phyloP scores from a whole-genome alignment of 2,329 filamentous ascomycete species.

The Botryosphaeria agaves region DNA sequence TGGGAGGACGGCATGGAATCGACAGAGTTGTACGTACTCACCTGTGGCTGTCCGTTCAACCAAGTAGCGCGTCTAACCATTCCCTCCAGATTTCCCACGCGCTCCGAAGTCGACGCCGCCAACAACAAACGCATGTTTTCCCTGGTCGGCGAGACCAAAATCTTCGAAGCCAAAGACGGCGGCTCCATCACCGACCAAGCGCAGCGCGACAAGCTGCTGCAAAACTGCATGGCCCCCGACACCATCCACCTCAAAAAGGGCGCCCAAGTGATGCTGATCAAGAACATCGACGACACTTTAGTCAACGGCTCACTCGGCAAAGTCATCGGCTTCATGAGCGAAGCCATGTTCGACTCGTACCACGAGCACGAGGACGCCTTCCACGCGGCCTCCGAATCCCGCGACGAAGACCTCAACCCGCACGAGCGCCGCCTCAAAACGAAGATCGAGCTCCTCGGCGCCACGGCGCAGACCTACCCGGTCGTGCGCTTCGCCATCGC shows the following conservation, averaged over 20 bases:
- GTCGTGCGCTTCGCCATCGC: constrained; percentile 68
- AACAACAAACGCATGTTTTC: constrained; percentile 59
- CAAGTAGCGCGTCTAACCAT: constrained; percentile 8
- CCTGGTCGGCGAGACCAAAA: constrained; percentile 49
- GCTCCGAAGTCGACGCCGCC: constrained; percentile 73
- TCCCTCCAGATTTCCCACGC: constrained; percentile 56
- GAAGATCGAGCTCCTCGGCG: constrained; percentile 30
- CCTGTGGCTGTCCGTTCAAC: background rate
- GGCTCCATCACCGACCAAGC: constrained; percentile 49
- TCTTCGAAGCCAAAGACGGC: constrained; percentile 57
- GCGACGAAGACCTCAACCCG: constrained; percentile 16
- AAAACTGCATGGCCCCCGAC: constrained; percentile 87
- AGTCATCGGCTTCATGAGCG: constrained; percentile 64
- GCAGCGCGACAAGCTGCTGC: constrained; percentile 58
- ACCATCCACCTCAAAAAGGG: constrained; percentile 69
- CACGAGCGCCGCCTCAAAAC: constrained; percentile 4
- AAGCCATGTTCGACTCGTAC: constrained; percentile 42
- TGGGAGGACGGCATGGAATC: constrained; percentile 63
- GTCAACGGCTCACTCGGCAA: constrained; percentile 91
- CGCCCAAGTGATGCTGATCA: constrained; percentile 98
- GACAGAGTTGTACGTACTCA: constrained; percentile 53
- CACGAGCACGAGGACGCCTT: constrained; percentile 39
- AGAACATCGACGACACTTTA: constrained; percentile 85
- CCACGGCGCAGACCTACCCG: constrained; percentile 48
- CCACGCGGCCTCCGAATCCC: constrained; percentile 27